Percentiles rank a stretch among this genome's conserved stretches.
Conservation (phyloP, 2,329 filamentous ascomycete species). For the Scolecobasidium constrictum region DNA sequence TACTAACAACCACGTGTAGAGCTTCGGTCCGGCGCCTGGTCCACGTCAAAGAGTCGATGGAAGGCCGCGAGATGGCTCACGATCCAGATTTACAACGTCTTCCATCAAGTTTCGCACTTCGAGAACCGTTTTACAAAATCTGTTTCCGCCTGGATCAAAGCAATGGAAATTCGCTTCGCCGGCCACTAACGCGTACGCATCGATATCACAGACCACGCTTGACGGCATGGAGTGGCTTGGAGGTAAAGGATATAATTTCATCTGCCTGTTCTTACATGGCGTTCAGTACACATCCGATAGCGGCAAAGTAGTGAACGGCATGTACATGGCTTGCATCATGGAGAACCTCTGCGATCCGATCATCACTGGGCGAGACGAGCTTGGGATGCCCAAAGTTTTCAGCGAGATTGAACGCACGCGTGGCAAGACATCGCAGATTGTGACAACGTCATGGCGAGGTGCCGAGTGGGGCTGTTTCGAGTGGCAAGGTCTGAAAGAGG, state of each 20-base stretch:
- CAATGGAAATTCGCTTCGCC: conserved; percentile 24
- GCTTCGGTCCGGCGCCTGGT: conserved; percentile 29
- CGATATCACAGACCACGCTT: conserved; percentile 27
- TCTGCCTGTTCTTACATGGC: conserved; percentile 53
- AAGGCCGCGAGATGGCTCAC: conserved; percentile 14
- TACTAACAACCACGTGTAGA: neutral
- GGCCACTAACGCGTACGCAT: conserved; percentile 28
- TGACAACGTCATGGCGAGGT: conserved; percentile 29
- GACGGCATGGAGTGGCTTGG: conserved; percentile 49
- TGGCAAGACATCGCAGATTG: conserved; percentile 23
- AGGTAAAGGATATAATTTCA: conserved; percentile 45
- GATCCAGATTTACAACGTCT: conserved; percentile 24
- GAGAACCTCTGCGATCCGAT: conserved; percentile 51
- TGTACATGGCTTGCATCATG: conserved; percentile 47
- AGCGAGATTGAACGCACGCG: conserved; percentile 37
- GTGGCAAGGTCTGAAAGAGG: conserved; percentile 16
- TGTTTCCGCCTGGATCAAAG: conserved; percentile 23
- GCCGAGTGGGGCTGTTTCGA: conserved; percentile 22
- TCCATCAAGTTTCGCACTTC: conserved; percentile 31
- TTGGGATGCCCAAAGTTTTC: conserved; percentile 51
- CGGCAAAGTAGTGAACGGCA: conserved; percentile 38
- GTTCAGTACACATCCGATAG: conserved; percentile 43
- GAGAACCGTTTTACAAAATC: conserved; percentile 28
- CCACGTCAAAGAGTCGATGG: conserved; percentile 24
- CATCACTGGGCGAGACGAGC: conserved; percentile 47